Base-by-base conservation (phyloP, 495 filamentous ascomycete genomes). In the Collariella sp. region DNA sequence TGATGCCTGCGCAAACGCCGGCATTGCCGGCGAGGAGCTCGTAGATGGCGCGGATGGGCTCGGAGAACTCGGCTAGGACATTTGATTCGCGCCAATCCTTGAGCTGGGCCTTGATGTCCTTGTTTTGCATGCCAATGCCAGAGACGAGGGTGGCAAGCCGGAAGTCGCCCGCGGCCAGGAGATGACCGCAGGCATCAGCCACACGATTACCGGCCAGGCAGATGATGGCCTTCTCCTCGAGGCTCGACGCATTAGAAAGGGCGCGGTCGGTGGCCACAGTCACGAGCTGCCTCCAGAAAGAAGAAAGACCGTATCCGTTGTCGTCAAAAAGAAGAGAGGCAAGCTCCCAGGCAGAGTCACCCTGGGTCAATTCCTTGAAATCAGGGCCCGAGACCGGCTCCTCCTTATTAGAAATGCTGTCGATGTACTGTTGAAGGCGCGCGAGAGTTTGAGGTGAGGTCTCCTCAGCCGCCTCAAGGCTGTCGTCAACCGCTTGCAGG, bases 291-390 rank as follows among this genome's bases (percentile, higher is more conserved):
- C 78, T 67, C 79, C 86, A 86, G 50, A 88, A 84, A 20, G 65
- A 59, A 5, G 77, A 74, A 5, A 89, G 62, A 33, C 71, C 74
- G 34, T 79, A 67, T 19, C 72, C 67, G 38, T 86, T 69, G 15
- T 85, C 79, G 55, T 96, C 90, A 63, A 93, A 97, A 18, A 98
- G 78, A 26, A 96, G 79, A 46, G 84, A 83, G n/a, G 87, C 85
- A 50, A 96, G 76, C 50, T 81, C 73, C 87, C 87, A 91, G 11
- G 82, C 77, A 12, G 75, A 74, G 56, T 81, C 79, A 55, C 88
- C 85, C 49, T 83, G 76, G 5, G 63, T 53, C 70, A 64, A 55
- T 10, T 62, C 53, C 31, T 35, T 42, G 18, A 61, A 56, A 4
- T 57, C 48, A 19, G 49, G 62, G 15, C 54, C 16, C 36, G 45